Percentiles rank a stretch among this genome's conserved stretches.
These are phyloP conservation scores for Helianthus tuberosus DNA, from an alignment of 129 eudicot species.

Conservation along the genomic window DNA sequence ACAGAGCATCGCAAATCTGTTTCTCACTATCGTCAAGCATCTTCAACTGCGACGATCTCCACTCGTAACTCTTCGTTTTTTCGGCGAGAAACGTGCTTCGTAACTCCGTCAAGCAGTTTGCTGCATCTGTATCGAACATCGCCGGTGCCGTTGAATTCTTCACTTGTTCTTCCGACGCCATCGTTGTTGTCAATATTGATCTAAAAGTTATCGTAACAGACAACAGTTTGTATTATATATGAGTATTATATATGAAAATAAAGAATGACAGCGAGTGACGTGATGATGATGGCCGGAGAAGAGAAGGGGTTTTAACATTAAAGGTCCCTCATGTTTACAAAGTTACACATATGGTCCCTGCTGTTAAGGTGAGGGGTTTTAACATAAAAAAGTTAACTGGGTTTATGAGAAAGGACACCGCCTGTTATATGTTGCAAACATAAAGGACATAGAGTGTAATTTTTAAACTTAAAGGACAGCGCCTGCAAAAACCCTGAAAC, in stretches of 20 bases:
- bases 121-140: constrained; percentile 42
- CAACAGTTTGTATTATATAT: not conserved
- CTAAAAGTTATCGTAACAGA: not conserved
- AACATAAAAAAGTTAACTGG: too few relatives aligned
- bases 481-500: too few relatives aligned
- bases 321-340: too few relatives aligned
- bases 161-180: constrained; percentile 21
- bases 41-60: constrained; percentile 78
- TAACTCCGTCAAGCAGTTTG: constrained; percentile 48
- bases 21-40: constrained; percentile 49
- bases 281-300: too few relatives aligned
- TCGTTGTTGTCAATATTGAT: constrained; percentile 18
- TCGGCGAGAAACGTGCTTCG: constrained; percentile 45
- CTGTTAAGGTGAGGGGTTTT: too few relatives aligned
- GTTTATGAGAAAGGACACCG: too few relatives aligned
- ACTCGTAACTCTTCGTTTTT: constrained; percentile 68
- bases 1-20: constrained; percentile 65
- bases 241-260: not conserved
- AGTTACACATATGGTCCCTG: too few relatives aligned
- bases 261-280: constrained; percentile 7
- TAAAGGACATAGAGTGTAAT: too few relatives aligned
- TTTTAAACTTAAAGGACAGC: too few relatives aligned
- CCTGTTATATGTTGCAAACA: too few relatives aligned
- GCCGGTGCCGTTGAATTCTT: constrained; percentile 15
- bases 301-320: too few relatives aligned